Conservation (phyloP, 2,329 filamentous ascomycete genomes). For the Leptographium lundbergii region DNA sequence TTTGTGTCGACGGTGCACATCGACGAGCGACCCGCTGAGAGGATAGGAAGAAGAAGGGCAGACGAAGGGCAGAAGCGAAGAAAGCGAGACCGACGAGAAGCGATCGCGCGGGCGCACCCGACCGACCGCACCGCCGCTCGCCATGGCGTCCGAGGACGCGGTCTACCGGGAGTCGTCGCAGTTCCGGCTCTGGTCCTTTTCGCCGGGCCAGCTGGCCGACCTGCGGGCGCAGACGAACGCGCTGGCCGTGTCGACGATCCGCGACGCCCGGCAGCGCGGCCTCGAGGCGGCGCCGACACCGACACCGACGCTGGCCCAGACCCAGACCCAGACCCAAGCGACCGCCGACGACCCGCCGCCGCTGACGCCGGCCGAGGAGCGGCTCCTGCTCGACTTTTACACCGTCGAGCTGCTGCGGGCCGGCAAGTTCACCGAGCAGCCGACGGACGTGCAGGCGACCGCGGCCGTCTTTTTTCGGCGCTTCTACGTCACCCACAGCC, state of each 20-base stretch:
- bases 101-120: no score
- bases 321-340: conserved; percentile 20
- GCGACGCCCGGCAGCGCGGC: conserved; percentile 20
- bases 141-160: conserved; percentile 74
- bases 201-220: conserved; percentile 54
- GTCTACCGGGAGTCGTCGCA: conserved; percentile 84
- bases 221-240: conserved; percentile 70
- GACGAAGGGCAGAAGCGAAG: no score
- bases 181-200: conserved; percentile 87
- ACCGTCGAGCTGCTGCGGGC: conserved; percentile 45
- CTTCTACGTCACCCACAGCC: conserved; percentile 90
- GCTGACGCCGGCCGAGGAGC: conserved; percentile 72
- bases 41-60: neutral
- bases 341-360: conserved; percentile 35
- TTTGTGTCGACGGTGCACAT: neutral
- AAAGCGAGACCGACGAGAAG: no score
- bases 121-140: neutral
- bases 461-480: conserved; percentile 82
- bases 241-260: conserved; percentile 52
- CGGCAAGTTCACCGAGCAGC: conserved; percentile 38
- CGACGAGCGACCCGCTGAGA: neutral
- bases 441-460: conserved; percentile 50
- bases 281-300: neutral
- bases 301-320: conserved; percentile 21
- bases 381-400: conserved; percentile 69